Evolutionary conservation across 2,329 filamentous ascomycete species (phyloP), one percentile per base, ranked within the genome.

Genomic region (Fusarium sp.): DNA sequence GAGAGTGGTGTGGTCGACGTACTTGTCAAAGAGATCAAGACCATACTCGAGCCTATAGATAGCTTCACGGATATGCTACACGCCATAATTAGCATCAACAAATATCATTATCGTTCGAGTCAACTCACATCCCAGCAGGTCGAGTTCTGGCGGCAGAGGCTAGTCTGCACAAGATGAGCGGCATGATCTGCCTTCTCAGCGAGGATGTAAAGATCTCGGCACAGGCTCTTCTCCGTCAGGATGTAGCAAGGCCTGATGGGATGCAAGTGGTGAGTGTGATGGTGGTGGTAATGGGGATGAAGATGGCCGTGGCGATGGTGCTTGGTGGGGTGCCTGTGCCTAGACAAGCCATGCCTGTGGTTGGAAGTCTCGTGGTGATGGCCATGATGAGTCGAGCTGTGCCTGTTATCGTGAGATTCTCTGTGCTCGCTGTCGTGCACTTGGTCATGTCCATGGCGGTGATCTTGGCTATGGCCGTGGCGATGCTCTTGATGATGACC

Each of bases 11-110:
- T 74, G 67, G 68, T 81, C 79, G 61, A 81, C 77, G 11, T 68
- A 62, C 33, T 64, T 71, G 20, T 81, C 79, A 52, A 80, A 78
- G 31, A 71, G 18, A 40, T 81, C 79, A 27, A 80, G 69, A 40
- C 74, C 65, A n/a, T 68, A 61, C 72, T 81, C 79, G 36, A 81
- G 70, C n/a, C 70, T 42, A 29, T 80, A 80, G 31, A 81, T 64
- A 16, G 57, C 69, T 27, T 77, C 52, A 36, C 71, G 65, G 18
- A 80, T 67, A 11, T 71, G 65, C 79, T 79, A 25, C 20, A n/a
- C n/a, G n/a, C n/a, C n/a, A n/a, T n/a, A n/a, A n/a, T n/a, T n/a
- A n/a, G n/a, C n/a, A n/a, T n/a, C n/a, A n/a, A n/a, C n/a, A n/a
- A n/a, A n/a, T n/a, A n/a, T n/a, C n/a, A n/a, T n/a, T n/a, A n/a